phyloP scores from a whole-genome alignment of 2,329 filamentous ascomycete species.

The Emmonsiellopsis sp. region DNA sequence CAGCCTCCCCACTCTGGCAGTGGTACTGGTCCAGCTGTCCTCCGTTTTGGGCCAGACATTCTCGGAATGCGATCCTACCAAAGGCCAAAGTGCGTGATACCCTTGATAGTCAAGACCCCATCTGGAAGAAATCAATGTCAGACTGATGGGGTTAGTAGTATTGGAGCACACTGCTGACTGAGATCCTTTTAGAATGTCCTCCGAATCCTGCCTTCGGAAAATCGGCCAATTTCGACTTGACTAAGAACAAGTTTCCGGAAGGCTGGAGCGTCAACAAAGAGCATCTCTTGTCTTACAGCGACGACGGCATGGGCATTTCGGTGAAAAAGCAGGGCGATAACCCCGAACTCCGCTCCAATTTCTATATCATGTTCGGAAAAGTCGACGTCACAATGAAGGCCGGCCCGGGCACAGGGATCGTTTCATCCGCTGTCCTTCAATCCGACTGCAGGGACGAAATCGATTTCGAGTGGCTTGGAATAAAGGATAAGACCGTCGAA shows the following conservation, averaged over 20 bases:
- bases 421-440: slow-evolving; percentile 80
- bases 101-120: neutral
- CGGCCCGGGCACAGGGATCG: slow-evolving; percentile 78
- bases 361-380: slow-evolving; percentile 97
- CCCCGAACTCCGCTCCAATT: slow-evolving; percentile 75
- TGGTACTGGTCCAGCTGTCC: slow-evolving; percentile 38
- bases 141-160: no score
- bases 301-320: slow-evolving; percentile 73
- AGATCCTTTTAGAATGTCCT: slow-evolving; percentile 47
- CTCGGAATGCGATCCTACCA: slow-evolving; percentile 63
- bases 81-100: slow-evolving; percentile 14
- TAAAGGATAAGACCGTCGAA: slow-evolving; percentile 42
- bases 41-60: slow-evolving; percentile 57
- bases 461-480: slow-evolving; percentile 55
- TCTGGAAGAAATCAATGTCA: neutral
- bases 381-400: slow-evolving; percentile 78
- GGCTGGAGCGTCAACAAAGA: slow-evolving; percentile 61
- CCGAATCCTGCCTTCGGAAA: slow-evolving; percentile 58
- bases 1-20: slow-evolving; percentile 21
- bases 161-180: slow-evolving; percentile 37
- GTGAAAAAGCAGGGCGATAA: slow-evolving; percentile 68
- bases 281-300: slow-evolving; percentile 54
- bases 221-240: slow-evolving; percentile 26
- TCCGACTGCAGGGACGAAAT: slow-evolving; percentile 95
- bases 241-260: slow-evolving; percentile 43